A percentile compares a stretch with the other conserved stretches of the same genome.
Evolutionary conservation across 345 rosid species (phyloP).

Genomic region (Gossypium bickii): DNA sequence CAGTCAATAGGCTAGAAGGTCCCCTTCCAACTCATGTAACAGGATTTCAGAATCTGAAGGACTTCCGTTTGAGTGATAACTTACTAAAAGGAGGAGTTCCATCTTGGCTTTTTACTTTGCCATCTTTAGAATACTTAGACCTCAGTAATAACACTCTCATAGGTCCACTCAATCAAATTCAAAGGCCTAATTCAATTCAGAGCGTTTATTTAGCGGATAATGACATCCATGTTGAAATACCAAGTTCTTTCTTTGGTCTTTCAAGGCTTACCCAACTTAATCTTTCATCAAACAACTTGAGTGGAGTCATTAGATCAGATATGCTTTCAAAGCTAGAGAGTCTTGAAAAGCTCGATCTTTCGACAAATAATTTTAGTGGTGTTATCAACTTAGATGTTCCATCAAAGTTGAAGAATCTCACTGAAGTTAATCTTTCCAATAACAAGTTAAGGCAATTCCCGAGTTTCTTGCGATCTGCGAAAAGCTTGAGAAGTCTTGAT

Average conservation of each 20-base stretch:
- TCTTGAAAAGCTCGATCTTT: too few species aligned
- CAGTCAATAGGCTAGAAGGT: neutral
- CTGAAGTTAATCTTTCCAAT: too few species aligned
- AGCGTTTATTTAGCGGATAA: fast-evolving
- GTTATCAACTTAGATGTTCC: neutral
- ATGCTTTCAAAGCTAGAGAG: too few species aligned
- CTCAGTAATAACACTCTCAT: neutral
- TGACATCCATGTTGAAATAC: neutral
- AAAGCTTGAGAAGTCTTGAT: too few species aligned
- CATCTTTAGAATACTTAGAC: neutral
- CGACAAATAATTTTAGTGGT: too few species aligned
- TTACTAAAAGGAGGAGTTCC: slow-evolving; percentile 17
- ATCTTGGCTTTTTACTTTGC: slow-evolving; percentile 9
- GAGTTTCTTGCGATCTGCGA: too few species aligned
- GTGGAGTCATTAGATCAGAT: too few species aligned
- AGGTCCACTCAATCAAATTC: neutral
- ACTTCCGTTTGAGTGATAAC: neutral
- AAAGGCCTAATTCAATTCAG: neutral
- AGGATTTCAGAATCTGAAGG: neutral
- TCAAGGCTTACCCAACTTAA: neutral
- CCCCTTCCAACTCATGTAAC: neutral
- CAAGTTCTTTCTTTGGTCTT: neutral
- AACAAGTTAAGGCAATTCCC: too few species aligned
- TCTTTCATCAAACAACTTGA: neutral
- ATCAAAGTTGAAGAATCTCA: too few species aligned